A percentile compares a stretch with the other conserved stretches of the same genome.
Conservation (phyloP, 2,329 filamentous ascomycete species). For the Colletotrichum higginsianum region DNA sequence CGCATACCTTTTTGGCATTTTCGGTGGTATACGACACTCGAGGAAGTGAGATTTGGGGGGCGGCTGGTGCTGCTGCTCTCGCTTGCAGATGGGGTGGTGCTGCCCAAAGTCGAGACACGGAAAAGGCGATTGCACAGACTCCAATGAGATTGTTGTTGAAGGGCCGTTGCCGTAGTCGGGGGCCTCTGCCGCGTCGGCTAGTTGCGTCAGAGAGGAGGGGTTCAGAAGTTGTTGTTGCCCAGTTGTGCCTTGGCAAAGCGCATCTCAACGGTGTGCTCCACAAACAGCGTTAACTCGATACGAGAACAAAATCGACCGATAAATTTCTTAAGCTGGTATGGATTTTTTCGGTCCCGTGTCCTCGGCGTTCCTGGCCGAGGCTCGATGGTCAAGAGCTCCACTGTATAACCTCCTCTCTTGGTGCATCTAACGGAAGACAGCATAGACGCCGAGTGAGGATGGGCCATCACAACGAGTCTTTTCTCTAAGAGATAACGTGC, state of each 20-base stretch:
- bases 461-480: not conserved
- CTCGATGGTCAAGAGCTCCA: conserved; percentile 23
- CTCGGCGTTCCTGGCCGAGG: conserved; percentile 36
- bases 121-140: not conserved
- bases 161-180: not conserved
- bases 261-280: conserved; percentile 7
- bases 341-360: no score
- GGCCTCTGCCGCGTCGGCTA: not conserved
- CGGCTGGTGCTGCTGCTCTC: not conserved
- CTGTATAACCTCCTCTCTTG: conserved; percentile 37
- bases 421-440: conserved; percentile 15
- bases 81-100: not conserved
- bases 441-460: not conserved
- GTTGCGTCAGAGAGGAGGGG: not conserved
- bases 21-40: not conserved
- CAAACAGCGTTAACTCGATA: conserved; percentile 13
- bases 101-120: not conserved
- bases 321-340: conserved; percentile 8
- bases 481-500: not conserved
- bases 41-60: not conserved
- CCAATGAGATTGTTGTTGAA: not conserved
- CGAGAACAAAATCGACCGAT: not conserved
- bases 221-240: conserved; percentile 2
- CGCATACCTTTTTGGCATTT: not conserved
- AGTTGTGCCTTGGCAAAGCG: conserved; percentile 4